These are phyloP conservation scores for Hypoxylon fuscum DNA, from an alignment of 495 filamentous ascomycete species.

Conservation along the genomic window DNA sequence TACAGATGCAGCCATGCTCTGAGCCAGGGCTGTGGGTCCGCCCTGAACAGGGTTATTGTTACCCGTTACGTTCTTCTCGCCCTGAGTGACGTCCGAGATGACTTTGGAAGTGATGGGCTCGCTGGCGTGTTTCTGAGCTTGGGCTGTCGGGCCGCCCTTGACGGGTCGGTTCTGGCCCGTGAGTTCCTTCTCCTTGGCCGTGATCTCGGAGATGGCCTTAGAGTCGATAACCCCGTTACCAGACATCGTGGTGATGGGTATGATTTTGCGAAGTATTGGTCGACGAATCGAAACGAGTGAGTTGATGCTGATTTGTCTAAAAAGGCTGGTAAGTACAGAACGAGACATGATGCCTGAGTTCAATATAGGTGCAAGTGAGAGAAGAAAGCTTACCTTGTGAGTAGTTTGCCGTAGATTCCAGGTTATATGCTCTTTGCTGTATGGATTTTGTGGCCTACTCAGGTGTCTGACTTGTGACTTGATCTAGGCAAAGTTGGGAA, in stretches of 20 bases:
- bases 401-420: background rate
- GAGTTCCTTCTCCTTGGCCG: conserved; percentile 36
- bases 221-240: conserved; percentile 24
- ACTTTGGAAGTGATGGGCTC: conserved; percentile 21
- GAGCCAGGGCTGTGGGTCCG: conserved; percentile 28
- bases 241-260: conserved; percentile 9
- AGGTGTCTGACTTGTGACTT: too few relatives aligned
- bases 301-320: conserved; percentile 8
- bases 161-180: conserved; percentile 25
- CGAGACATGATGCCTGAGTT: conserved; percentile 28
- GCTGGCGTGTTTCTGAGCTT: conserved; percentile 38
- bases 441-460: too few relatives aligned
- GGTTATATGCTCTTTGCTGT: too few relatives aligned
- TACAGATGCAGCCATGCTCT: conserved; percentile 31
- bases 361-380: background rate
- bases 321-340: conserved; percentile 15
- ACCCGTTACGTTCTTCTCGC: conserved; percentile 38
- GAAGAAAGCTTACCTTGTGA: background rate
- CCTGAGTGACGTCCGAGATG: conserved; percentile 33
- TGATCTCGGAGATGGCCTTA: conserved; percentile 31
- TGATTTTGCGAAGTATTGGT: background rate
- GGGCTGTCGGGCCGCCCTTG: conserved; percentile 31
- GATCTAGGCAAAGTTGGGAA: too few relatives aligned
- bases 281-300: background rate
- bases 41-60: conserved; percentile 2